Conservation (phyloP, 1,284 basidiomycete genomes). For the Phylloporus sp. region DNA sequence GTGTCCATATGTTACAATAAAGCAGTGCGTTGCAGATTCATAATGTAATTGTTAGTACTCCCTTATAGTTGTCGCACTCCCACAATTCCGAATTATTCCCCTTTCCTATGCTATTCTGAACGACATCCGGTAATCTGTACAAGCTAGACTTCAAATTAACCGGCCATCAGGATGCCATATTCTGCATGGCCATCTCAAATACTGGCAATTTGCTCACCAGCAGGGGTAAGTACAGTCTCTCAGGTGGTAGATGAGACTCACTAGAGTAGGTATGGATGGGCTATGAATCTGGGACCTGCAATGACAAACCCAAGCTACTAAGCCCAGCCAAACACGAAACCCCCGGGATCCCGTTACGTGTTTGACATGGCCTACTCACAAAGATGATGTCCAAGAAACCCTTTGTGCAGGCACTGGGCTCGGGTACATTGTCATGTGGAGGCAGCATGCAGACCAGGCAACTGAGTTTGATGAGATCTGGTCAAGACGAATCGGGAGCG, state of each 20-base stretch:
- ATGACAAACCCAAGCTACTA: neutral
- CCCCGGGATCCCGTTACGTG: neutral
- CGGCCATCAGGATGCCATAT: neutral
- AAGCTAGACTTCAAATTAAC: neutral
- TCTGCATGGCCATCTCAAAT: neutral
- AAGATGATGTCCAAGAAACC: neutral
- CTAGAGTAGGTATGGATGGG: neutral
- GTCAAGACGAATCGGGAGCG: neutral
- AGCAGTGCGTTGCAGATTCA: too few relatives aligned
- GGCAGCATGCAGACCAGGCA: neutral
- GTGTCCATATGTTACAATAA: too few relatives aligned
- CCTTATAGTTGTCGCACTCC: too few relatives aligned
- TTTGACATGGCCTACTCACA: neutral
- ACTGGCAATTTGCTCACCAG: neutral
- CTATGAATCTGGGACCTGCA: neutral
- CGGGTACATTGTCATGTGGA: neutral
- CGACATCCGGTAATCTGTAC: neutral
- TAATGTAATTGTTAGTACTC: too few relatives aligned
- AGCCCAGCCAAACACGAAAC: neutral
- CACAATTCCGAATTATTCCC: too few relatives aligned
- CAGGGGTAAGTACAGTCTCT: neutral
- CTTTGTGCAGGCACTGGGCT: neutral
- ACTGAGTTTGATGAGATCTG: neutral
- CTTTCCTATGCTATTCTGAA: neutral
- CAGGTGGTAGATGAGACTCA: too few relatives aligned